These are phyloP conservation scores for Candida peoriensis DNA, from an alignment of 805 yeast genomes.

Conservation along the genomic window DNA sequence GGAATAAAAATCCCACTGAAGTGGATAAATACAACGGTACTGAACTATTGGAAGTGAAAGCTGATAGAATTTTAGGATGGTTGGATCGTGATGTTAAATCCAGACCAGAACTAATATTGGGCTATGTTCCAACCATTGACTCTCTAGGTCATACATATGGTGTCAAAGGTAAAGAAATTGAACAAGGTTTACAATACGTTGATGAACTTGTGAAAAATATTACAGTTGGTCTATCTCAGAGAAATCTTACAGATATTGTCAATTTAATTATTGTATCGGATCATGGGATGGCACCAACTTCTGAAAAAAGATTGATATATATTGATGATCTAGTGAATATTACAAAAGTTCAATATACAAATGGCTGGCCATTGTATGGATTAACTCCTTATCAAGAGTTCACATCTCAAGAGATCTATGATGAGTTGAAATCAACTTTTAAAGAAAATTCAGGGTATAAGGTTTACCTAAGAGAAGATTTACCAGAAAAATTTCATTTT, in stretches of 20 bases:
- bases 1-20: constrained; percentile 46
- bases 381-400: constrained; percentile 48
- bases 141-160: constrained; percentile 74
- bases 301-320: constrained; percentile 59
- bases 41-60: constrained; percentile 55
- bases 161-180: constrained; percentile 53
- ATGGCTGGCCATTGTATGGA: constrained; percentile 87
- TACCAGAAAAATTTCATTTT: constrained; percentile 35
- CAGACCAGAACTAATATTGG: constrained; percentile 73
- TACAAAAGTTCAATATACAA: constrained; percentile 50
- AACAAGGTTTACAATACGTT: constrained; percentile 51
- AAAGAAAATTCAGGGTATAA: constrained; percentile 33
- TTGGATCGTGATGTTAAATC: constrained; percentile 48
- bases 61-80: constrained; percentile 58
- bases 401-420: constrained; percentile 40
- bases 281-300: constrained; percentile 91
- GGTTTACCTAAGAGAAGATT: constrained; percentile 49
- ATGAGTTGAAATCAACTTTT: constrained; percentile 34
- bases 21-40: constrained; percentile 60
- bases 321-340: constrained; percentile 66
- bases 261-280: constrained; percentile 81
- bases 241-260: constrained; percentile 61
- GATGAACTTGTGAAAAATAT: constrained; percentile 58
- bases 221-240: constrained; percentile 38
- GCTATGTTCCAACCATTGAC: constrained; percentile 80